Conservation (phyloP, 441 rosid genomes). For the Jatropha multifida region DNA sequence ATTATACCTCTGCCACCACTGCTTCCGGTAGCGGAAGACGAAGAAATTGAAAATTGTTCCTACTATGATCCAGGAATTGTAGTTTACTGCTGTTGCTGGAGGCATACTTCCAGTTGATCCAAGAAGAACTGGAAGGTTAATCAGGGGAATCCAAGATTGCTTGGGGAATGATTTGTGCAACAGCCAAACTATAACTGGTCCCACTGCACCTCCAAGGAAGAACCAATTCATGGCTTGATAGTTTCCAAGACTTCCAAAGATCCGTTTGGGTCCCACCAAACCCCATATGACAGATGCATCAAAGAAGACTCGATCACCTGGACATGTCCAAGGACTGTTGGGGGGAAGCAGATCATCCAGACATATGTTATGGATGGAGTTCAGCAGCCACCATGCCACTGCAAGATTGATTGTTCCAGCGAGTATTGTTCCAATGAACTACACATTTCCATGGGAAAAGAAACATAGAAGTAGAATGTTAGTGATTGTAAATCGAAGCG, state of each 20-base stretch:
- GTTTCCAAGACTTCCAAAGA: slow-evolving; percentile 72
- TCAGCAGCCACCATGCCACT: slow-evolving; percentile 85
- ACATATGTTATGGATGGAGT: slow-evolving; percentile 65
- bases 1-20: slow-evolving; percentile 88
- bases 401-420: slow-evolving; percentile 78
- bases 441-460: slow-evolving; percentile 10
- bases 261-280: slow-evolving; percentile 71
- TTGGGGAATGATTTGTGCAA: slow-evolving; percentile 68
- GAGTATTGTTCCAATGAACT: slow-evolving; percentile 79
- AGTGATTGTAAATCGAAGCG: neutral
- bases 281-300: slow-evolving; percentile 94
- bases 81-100: slow-evolving; percentile 75
- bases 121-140: slow-evolving; percentile 78
- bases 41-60: slow-evolving; percentile 82
- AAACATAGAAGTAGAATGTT: slow-evolving; percentile 16
- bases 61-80: slow-evolving; percentile 74
- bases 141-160: slow-evolving; percentile 73
- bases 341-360: slow-evolving; percentile 64
- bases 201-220: slow-evolving; percentile 75
- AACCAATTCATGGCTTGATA: slow-evolving; percentile 77
- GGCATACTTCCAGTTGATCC: slow-evolving; percentile 69
- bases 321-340: slow-evolving; percentile 91
- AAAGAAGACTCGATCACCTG: slow-evolving; percentile 74
- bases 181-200: slow-evolving; percentile 68
- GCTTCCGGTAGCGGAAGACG: slow-evolving; percentile 60